A percentile compares a stretch with the other conserved stretches of the same genome.
Conservation (phyloP, 495 filamentous ascomycete genomes). For the Aspergillus leporis region DNA sequence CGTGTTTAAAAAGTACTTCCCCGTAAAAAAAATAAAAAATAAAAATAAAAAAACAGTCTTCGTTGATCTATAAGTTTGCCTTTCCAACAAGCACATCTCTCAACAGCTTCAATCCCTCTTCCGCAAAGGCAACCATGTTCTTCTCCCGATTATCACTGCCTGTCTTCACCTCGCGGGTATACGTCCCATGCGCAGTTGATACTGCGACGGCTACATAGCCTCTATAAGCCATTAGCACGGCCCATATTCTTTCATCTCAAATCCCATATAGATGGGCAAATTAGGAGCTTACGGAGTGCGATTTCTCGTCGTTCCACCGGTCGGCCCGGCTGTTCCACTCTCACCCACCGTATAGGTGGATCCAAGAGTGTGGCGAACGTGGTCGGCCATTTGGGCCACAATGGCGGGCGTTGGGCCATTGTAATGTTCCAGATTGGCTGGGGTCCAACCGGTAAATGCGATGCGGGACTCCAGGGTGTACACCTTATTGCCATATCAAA, state of each 20-base stretch:
- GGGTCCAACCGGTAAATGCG: constrained; percentile 61
- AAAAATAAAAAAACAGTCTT: background rate
- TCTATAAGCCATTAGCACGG: constrained; percentile 26
- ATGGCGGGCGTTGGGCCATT: constrained; percentile 58
- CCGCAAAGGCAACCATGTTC: constrained; percentile 64
- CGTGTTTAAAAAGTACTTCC: background rate
- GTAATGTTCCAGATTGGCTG: constrained; percentile 49
- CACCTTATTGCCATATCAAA: constrained; percentile 31
- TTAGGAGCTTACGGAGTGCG: constrained; percentile 51
- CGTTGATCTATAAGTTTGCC: constrained; percentile 36
- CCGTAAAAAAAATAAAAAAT: background rate
- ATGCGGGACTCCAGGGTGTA: constrained; percentile 63
- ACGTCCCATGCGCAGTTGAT: constrained; percentile 44
- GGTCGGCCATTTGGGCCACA: constrained; percentile 53
- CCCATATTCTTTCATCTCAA: constrained; percentile 1
- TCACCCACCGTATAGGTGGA: constrained; percentile 59
- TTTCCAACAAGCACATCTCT: constrained; percentile 55
- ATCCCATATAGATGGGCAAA: background rate
- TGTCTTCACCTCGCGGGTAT: constrained; percentile 55
- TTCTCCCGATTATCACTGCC: constrained; percentile 51
- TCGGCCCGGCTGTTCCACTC: constrained; percentile 64
- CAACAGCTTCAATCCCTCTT: constrained; percentile 55
- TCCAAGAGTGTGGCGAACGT: constrained; percentile 50
- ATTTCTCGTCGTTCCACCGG: constrained; percentile 56
- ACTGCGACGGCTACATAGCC: constrained; percentile 63